Evolutionary conservation across 148 eudicot genomes (phyloP).

Genomic region (Pharnaceum exiguum): DNA sequence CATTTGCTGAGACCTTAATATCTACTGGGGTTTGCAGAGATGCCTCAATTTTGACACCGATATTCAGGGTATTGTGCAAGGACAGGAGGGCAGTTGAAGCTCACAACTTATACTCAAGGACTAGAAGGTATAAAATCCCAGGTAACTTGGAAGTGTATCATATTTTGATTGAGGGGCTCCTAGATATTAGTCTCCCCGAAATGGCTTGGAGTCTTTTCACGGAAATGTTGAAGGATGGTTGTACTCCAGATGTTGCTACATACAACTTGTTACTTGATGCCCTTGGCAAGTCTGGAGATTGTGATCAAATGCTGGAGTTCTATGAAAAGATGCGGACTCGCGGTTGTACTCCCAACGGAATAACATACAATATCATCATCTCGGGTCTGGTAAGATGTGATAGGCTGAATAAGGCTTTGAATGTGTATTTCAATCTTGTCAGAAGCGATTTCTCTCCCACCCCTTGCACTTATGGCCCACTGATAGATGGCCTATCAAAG

Average conservation of each 20-base stretch:
- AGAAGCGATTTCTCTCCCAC: constrained; percentile 84
- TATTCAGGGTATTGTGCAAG: constrained; percentile 58
- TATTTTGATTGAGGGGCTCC: constrained; percentile 68
- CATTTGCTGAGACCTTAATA: constrained; percentile 51
- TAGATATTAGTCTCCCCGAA: constrained; percentile 39
- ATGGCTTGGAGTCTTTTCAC: constrained; percentile 63
- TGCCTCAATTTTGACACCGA: constrained; percentile 57
- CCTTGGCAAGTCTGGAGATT: constrained; percentile 66
- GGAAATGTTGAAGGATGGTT: constrained; percentile 73
- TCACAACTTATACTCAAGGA: constrained; percentile 39
- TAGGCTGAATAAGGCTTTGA: constrained; percentile 62
- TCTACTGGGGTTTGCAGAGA: constrained; percentile 48
- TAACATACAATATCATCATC: constrained; percentile 80
- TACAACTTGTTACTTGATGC: constrained; percentile 84
- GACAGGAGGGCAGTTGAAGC: constrained; percentile 67
- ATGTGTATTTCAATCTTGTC: constrained; percentile 70
- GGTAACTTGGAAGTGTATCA: constrained; percentile 53
- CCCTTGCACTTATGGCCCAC: constrained; percentile 87
- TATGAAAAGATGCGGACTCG: constrained; percentile 68
- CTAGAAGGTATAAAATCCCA: constrained; percentile 35
- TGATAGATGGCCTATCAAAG: constrained; percentile 83
- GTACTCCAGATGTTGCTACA: constrained; percentile 60
- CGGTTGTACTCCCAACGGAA: constrained; percentile 61
- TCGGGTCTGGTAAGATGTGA: constrained; percentile 73
- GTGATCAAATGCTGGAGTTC: constrained; percentile 44